phyloP scores from a whole-genome alignment of 2,329 filamentous ascomycete species.

The Pseudocercospora cruenta region DNA sequence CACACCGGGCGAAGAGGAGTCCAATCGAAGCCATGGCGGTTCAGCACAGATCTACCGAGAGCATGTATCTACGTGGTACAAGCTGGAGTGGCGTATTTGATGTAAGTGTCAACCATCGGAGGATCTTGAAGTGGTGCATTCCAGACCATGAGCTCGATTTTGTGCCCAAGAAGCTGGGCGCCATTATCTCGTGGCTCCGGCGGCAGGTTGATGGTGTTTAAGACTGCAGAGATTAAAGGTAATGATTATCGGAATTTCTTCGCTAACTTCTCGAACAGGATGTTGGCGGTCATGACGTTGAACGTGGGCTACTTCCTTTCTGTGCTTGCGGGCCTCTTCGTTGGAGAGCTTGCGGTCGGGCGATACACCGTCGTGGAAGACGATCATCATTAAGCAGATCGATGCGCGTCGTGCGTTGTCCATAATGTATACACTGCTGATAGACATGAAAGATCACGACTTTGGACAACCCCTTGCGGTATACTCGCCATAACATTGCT shows the following conservation, averaged over 20 bases:
- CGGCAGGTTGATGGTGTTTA: background rate
- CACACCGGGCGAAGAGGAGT: conserved; percentile 24
- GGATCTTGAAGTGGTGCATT: background rate
- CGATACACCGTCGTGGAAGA: conserved; percentile 62
- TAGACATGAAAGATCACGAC: background rate
- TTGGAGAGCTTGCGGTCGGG: conserved; percentile 82
- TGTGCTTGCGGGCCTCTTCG: conserved; percentile 75
- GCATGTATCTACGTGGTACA: conserved; percentile 72
- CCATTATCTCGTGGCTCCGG: background rate
- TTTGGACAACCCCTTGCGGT: background rate
- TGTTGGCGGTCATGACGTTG: conserved; percentile 90
- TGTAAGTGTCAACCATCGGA: conserved; percentile 63
- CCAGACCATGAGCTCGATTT: background rate
- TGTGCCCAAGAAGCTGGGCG: background rate
- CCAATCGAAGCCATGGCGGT: conserved; percentile 71
- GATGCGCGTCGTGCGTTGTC: background rate
- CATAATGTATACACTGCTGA: background rate
- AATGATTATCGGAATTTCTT: background rate
- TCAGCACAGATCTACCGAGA: conserved; percentile 76
- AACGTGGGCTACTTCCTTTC: conserved; percentile 85
- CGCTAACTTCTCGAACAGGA: conserved; percentile 57
- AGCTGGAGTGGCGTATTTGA: conserved; percentile 78
- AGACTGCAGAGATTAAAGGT: background rate
- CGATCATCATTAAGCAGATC: conserved; percentile 33
- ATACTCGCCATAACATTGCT: background rate